Conservation (phyloP, 1,139 yeast species). For the Kurtzmaniella quercitrusa region DNA sequence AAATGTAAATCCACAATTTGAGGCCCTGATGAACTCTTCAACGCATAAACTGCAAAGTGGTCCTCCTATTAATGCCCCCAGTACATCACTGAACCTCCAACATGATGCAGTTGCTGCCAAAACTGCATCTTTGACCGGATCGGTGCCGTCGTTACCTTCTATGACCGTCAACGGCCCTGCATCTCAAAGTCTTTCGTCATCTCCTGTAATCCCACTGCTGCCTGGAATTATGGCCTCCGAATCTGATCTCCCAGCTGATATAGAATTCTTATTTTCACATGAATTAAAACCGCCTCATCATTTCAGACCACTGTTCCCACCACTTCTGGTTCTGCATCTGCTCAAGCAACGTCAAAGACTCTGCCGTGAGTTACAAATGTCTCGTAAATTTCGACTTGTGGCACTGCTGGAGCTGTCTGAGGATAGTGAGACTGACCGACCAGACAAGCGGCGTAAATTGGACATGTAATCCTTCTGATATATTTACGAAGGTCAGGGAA, state of each 20-base stretch:
- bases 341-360: conserved; percentile 13
- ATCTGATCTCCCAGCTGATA: conserved; percentile 2
- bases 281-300: conserved; percentile 30
- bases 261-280: conserved; percentile 30
- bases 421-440: conserved; percentile 12
- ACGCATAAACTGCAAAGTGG: neutral
- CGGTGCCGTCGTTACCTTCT: neutral
- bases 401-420: conserved; percentile 9
- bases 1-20: conserved; percentile 14
- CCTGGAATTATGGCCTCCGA: neutral
- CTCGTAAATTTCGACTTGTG: conserved; percentile 8
- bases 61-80: neutral
- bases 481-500: too few relatives aligned
- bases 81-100: neutral
- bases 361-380: conserved; percentile 10
- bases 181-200: neutral
- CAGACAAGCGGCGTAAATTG: conserved; percentile 3
- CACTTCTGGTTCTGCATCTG: conserved; percentile 37
- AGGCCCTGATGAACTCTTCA: neutral
- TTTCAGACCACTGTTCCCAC: conserved; percentile 45
- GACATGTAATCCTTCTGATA: neutral
- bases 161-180: neutral
- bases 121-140: neutral
- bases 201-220: neutral
- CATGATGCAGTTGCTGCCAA: neutral